These are phyloP conservation scores for Cephaloascus fragrans DNA, from an alignment of 805 yeast species.

Conservation along the genomic window DNA sequence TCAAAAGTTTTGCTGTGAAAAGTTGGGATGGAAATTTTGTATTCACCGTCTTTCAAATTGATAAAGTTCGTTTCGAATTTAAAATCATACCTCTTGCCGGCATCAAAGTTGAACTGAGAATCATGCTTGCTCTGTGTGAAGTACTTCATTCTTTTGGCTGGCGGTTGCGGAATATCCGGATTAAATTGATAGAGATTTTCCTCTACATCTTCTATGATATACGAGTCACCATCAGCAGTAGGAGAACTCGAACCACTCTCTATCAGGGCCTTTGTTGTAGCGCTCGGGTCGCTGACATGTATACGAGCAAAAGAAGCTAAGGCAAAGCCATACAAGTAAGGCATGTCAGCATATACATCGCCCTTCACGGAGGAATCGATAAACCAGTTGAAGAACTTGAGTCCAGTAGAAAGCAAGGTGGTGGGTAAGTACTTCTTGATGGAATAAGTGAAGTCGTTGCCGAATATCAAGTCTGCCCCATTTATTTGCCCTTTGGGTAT, in stretches of 20 bases:
- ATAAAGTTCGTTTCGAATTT: constrained; percentile 48
- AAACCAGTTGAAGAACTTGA: constrained; percentile 43
- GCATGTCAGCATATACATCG: constrained; percentile 50
- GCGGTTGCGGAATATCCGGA: constrained; percentile 17
- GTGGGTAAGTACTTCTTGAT: constrained; percentile 50
- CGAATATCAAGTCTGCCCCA: constrained; percentile 52
- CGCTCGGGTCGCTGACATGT: too few relatives aligned
- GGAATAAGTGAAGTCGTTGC: constrained; percentile 58
- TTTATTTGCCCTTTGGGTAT: constrained; percentile 30
- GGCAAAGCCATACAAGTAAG: constrained; percentile 54
- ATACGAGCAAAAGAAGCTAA: too few relatives aligned
- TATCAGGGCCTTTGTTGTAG: too few relatives aligned
- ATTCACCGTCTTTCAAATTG: constrained; percentile 37
- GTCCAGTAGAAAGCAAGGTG: constrained; percentile 34
- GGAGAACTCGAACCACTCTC: too few relatives aligned
- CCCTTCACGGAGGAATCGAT: constrained; percentile 60
- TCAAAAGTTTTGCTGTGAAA: constrained; percentile 32
- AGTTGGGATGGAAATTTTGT: constrained; percentile 43
- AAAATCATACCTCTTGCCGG: constrained; percentile 28
- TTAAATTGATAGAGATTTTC: constrained; percentile 9
- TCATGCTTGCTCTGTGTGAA: constrained; percentile 31
- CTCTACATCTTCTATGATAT: too few relatives aligned
- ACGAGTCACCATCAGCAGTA: too few relatives aligned
- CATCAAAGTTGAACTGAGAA: constrained; percentile 26
- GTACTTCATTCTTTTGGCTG: constrained; percentile 30